Percentiles rank a stretch among this genome's conserved stretches.
phyloP scores from a whole-genome alignment of 2,329 filamentous ascomycete genomes.

The Cladophialophora carrionii region DNA sequence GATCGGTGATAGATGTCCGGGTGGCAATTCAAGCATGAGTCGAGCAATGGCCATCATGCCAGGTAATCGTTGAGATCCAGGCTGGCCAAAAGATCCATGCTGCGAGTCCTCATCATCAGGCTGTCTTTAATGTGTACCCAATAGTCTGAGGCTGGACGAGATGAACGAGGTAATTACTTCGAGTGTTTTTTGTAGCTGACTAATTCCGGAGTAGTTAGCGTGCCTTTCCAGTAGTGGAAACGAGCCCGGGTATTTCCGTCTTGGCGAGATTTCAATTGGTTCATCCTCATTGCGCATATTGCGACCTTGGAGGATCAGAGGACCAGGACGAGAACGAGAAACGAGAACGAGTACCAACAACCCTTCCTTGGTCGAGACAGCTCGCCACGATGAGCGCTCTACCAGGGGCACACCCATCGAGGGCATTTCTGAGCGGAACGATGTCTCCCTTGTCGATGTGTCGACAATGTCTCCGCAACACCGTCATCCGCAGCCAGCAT shows the following conservation, averaged over 20 bases:
- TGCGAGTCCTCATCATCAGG: background rate
- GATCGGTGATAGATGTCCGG: background rate
- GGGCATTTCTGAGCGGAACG: background rate
- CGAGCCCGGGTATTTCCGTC: background rate
- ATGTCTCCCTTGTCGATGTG: slow-evolving; percentile 51
- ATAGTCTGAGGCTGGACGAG: too few species aligned
- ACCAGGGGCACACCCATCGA: slow-evolving; percentile 6
- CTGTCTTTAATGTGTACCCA: background rate
- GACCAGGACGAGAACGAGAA: background rate
- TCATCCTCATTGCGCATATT: background rate
- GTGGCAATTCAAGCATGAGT: too few species aligned
- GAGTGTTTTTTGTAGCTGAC: too few species aligned
- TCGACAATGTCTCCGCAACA: slow-evolving; percentile 44
- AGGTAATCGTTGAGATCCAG: background rate
- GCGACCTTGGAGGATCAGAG: background rate
- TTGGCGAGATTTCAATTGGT: background rate
- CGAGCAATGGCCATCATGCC: too few species aligned
- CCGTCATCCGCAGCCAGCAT: slow-evolving; percentile 6
- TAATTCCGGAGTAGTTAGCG: background rate
- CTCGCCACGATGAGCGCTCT: slow-evolving; percentile 5
- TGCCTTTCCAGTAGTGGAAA: background rate
- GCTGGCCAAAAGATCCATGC: background rate
- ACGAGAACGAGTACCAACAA: background rate
- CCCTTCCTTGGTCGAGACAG: background rate
- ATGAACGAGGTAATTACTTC: too few species aligned